Base-by-base conservation (phyloP, 2,329 filamentous ascomycete genomes). In the Exophiala alcalophila region DNA sequence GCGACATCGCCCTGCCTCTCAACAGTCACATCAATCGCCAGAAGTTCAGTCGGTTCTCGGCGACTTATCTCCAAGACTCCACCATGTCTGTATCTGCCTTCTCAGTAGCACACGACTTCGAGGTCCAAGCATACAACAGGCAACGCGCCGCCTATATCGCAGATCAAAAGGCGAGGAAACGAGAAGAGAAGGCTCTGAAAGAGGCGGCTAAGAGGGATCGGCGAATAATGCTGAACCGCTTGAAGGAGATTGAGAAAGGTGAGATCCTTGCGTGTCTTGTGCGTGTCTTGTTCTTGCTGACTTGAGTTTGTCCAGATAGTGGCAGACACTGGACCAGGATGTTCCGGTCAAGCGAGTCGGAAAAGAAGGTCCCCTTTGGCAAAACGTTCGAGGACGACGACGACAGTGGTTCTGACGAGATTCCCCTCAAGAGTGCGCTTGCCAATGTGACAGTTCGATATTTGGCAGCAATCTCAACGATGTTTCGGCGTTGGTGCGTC, bases 101-200 rank as follows among this genome's bases (percentile, higher is more conserved):
- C 24, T 50, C 49, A 5, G 40, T 46, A 33, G 45, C 52, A 31
- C 40, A 52, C 14, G 51, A 54, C 40, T 26, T 15, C 12, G 51
- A 54, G 31, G 51, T 54, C 21, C 51, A 52, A 33, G 51, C 41
- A 14, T 54, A 52, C 40, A 42, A 42, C 23, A n/a, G 28, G 14
- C 25, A 37, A 4, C 49, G 49, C n/a, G 35, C 25, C 2, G 16
- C 20, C 5, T 41, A 40, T 25, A 44, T 52, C 26, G 46, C 30
- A 5, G 34, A 35, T 5, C 33, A 49, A 29, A 45, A 42, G 28
- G 23, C 20, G 26, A 11, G 25, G 24, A 51, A 53, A 19, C 37
- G 37, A 12, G 35, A 41, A 18, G 36, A 44, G 9, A 48, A 49
- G 24, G 8, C 29, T 3, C 36, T 40, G 7, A 28, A 18, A 10